A percentile compares a stretch with the other conserved stretches of the same genome.
Conservation (phyloP, 2,329 filamentous ascomycete species). For the Cryoendolithus antarcticus region DNA sequence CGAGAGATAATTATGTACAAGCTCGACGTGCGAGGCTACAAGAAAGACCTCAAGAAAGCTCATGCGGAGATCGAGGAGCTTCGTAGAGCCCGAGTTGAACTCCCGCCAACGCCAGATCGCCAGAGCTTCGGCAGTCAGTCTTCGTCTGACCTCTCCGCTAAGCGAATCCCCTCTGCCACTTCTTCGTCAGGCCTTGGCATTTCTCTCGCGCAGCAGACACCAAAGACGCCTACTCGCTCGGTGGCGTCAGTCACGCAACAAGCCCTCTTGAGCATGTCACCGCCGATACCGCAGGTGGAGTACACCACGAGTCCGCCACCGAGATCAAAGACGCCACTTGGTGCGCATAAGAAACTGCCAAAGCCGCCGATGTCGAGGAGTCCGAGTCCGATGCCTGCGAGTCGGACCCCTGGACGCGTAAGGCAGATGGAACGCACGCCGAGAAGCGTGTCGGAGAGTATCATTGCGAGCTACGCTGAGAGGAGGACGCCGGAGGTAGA, state of each 20-base stretch:
- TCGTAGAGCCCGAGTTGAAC: neutral
- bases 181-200: neutral
- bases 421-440: constrained; percentile 12
- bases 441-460: constrained; percentile 20
- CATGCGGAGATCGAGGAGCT: constrained; percentile 18
- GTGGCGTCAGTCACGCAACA: no score
- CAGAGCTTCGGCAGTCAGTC: constrained; percentile 1
- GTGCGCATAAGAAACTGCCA: constrained; percentile 15
- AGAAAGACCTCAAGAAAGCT: constrained; percentile 23
- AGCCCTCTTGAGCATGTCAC: no score
- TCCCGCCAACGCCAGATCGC: constrained; percentile 7
- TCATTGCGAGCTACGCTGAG: constrained; percentile 20
- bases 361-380: constrained; percentile 10
- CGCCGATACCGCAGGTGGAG: no score
- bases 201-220: no score
- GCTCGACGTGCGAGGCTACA: constrained; percentile 36
- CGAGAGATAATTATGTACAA: constrained; percentile 39
- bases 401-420: constrained; percentile 3
- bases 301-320: no score
- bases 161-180: constrained; percentile 1
- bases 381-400: constrained; percentile 6
- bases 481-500: no score
- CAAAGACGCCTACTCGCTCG: no score
- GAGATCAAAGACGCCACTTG: constrained; percentile 3
- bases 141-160: neutral